Evolutionary conservation across 2,329 filamentous ascomycete genomes (phyloP), one percentile per base, ranked within the genome.

Genomic region (Venturiaceae sp.): DNA sequence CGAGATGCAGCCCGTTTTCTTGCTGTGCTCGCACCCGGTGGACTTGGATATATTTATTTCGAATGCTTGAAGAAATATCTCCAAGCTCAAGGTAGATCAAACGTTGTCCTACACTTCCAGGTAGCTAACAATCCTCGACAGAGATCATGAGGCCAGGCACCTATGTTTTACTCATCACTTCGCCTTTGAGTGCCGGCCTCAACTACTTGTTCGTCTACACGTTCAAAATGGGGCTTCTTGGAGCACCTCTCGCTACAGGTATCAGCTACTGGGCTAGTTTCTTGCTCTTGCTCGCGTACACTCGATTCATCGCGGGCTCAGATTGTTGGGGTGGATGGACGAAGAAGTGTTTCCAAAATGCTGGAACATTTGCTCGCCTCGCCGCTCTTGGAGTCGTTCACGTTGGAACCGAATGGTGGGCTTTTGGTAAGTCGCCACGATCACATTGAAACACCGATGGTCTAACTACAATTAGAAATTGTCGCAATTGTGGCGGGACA

Each of bases 341-440:
- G 6, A 77, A 78, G 3, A 80, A 79, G 53, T 86, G 85, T 1
- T 68, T 88, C n/a, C 75, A 80, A 1, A 87, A 92, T 65, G 76
- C 88, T 16, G 73, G 80, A 16, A 83, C 84, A 0, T 95, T 95
- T 68, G 79, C 87, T 1, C 83, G 84, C 9, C 82, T 95, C 3
- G 88, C 90, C 0, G 71, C 87, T 14, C 76, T 95, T 0, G 91
- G 90, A 0, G 78, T 95, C 44, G 74, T 95, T 3, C 90, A 95
- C 63, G 88, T 95, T 5, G 91, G 89, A 3, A 94, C 90, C 0
- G 91, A 95, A 72, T 95, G 90, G 90, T 95, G 90, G 90, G 91
- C 90, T 0, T 95, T 95, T 65, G 44, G 44, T 50, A 16, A 50
- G 44, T 50, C 30, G 23, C 5, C 44, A 90, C 95, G 72, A 92